Conservation (phyloP, 1,139 yeast species). For the Magnusiomyces tetraspermus region DNA sequence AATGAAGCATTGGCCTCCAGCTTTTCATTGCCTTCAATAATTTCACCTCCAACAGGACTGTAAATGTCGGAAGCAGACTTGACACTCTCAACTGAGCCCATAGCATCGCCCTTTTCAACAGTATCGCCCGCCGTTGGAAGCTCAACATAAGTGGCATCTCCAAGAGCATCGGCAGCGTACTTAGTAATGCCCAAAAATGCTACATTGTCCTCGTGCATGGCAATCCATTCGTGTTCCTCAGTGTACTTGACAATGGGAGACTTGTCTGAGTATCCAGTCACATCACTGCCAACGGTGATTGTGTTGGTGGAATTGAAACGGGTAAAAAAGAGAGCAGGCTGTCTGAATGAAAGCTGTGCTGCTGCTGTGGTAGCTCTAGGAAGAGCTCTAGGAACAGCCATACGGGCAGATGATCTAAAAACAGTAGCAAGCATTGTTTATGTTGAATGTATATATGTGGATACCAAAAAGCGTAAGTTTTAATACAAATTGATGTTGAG, state of each 20-base stretch:
- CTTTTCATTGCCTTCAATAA: slow-evolving; percentile 58
- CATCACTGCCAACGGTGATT: slow-evolving; percentile 45
- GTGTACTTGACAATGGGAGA: slow-evolving; percentile 53
- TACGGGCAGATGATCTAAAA: slow-evolving; percentile 10
- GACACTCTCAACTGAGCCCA: slow-evolving; percentile 92
- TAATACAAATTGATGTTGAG: too few species aligned
- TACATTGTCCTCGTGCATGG: slow-evolving; percentile 69
- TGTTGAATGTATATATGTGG: too few species aligned
- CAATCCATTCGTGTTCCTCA: slow-evolving; percentile 92
- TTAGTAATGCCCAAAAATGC: slow-evolving; percentile 84
- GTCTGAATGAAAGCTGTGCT: neutral
- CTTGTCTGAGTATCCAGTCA: slow-evolving; percentile 40
- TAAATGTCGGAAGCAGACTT: slow-evolving; percentile 91
- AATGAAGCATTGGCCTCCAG: slow-evolving; percentile 66
- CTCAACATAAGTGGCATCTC: slow-evolving; percentile 93
- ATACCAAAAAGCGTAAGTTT: too few species aligned
- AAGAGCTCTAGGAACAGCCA: slow-evolving; percentile 7
- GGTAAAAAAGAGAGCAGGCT: too few species aligned
- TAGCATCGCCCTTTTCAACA: slow-evolving; percentile 65
- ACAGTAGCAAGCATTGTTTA: slow-evolving; percentile 10
- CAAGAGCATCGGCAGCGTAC: slow-evolving; percentile 96
- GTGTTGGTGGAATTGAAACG: slow-evolving; percentile 31
- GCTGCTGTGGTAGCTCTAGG: neutral
- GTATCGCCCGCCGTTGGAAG: slow-evolving; percentile 67
- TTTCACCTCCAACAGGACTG: slow-evolving; percentile 74